phyloP scores from a whole-genome alignment of 2,329 filamentous ascomycete species.

The Shiraia sp. region DNA sequence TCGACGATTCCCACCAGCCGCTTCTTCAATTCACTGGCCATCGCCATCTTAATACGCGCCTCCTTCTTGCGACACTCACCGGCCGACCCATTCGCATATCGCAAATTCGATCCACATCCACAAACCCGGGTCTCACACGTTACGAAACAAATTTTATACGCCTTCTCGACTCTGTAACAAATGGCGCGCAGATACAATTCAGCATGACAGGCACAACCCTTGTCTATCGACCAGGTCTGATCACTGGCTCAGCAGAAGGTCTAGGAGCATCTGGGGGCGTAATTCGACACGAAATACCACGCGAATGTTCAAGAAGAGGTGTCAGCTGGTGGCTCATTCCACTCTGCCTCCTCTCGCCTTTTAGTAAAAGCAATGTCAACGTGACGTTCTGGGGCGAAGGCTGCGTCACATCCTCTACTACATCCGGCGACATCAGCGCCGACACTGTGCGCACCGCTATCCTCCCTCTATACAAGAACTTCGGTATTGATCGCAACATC shows the following conservation, averaged over 20 bases:
- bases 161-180: slow-evolving; percentile 91
- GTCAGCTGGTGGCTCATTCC: slow-evolving; percentile 91
- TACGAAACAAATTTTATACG: slow-evolving; percentile 96
- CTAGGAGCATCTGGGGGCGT: slow-evolving; percentile 74
- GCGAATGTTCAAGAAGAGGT: slow-evolving; percentile 75
- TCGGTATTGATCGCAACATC: slow-evolving; percentile 84
- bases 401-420: slow-evolving; percentile 86
- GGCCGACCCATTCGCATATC: slow-evolving; percentile 89
- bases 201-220: slow-evolving; percentile 94
- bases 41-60: slow-evolving; percentile 77
- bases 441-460: slow-evolving; percentile 94
- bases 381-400: slow-evolving; percentile 87
- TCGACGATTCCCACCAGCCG: slow-evolving; percentile 46
- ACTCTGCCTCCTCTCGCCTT: slow-evolving; percentile 86
- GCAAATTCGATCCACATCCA: slow-evolving; percentile 86
- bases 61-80: slow-evolving; percentile 88
- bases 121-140: slow-evolving; percentile 83
- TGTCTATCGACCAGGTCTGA: slow-evolving; percentile 87
- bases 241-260: slow-evolving; percentile 80
- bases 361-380: slow-evolving; percentile 89
- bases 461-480: slow-evolving; percentile 84
- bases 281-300: slow-evolving; percentile 78
- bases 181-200: slow-evolving; percentile 92
- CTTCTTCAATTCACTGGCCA: slow-evolving; percentile 80
- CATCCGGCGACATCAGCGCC: slow-evolving; percentile 82